Conservation (phyloP, 441 rosid species). For the Manihot esculenta region DNA sequence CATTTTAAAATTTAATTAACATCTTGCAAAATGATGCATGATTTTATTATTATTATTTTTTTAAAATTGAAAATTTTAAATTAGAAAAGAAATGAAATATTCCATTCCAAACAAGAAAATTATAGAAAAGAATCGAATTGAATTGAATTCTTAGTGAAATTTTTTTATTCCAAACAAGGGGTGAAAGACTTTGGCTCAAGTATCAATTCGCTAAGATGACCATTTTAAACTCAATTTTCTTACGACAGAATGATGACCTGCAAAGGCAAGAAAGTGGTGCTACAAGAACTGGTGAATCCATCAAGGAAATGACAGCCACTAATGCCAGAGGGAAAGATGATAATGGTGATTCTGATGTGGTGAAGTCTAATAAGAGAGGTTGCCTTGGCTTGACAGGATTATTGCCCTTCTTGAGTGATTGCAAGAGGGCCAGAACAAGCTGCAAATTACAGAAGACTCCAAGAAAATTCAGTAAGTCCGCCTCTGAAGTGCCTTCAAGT, state of each 20-base stretch:
- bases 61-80: too few relatives aligned
- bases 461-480: neutral
- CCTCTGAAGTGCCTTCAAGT: slow-evolving; percentile 9
- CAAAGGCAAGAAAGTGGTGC: neutral
- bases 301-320: neutral
- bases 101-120: too few relatives aligned
- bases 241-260: neutral
- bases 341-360: neutral
- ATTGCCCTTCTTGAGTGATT: neutral
- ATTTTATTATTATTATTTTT: too few relatives aligned
- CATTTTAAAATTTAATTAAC: too few relatives aligned
- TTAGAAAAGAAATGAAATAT: too few relatives aligned
- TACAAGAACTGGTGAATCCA: neutral
- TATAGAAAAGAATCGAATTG: too few relatives aligned
- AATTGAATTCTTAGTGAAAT: too few relatives aligned
- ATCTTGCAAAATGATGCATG: too few relatives aligned
- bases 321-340: neutral
- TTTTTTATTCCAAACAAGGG: too few relatives aligned
- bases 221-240: neutral
- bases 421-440: slow-evolving; percentile 7
- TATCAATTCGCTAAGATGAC: too few relatives aligned
- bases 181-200: too few relatives aligned
- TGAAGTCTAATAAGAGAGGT: neutral
- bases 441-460: slow-evolving; percentile 12
- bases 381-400: neutral